Evolutionary conservation across 2,329 filamentous ascomycete genomes (phyloP), one percentile per base, ranked within the genome.

Genomic region (Colletotrichum caudatum): DNA sequence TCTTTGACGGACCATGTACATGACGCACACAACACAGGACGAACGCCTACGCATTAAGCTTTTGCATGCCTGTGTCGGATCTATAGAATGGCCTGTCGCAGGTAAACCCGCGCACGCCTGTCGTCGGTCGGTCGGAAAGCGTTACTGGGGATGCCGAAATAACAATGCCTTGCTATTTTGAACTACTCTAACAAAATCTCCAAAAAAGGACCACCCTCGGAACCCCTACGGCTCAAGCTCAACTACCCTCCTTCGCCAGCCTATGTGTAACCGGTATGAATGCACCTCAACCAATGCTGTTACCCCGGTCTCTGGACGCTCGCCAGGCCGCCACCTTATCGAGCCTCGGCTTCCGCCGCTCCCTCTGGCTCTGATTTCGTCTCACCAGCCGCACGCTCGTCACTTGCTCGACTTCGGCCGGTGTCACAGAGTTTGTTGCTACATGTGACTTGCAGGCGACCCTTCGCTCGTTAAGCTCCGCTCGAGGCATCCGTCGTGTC

Each of bases 311-410:
- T 37, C 59, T 63, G 4, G 59, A 69, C n/a, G 46, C 26, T 23
- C 61, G 50, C 50, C 50, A 56, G 33, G 41, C 50, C 18, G 35
- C 59, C 12, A 50, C 50, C 20, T 56, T 59, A 48, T 54, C 11
- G 18, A 69, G 56, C 67, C 35, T 69, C 39, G 69, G 54, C 44
- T 69, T 74, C 33, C 71, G 67, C 37, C 58, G 57, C 56, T 74
- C 73, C 33, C 71, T 71, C 53, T 73, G 68, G 20, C 61, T 68
- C 33, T 73, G 56, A 39, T 72, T 64, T 16, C 68, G 68, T 48
- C 63, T 67, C 20, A 74, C 71, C 60, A 74, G 68, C 50, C 71
- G 64, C 11, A 74, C 68, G 41, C 73, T 74, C 18, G 73, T 74
- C 56, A 72, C 63, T n/a, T 26, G 61, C 50, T 41, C 67, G 20